Evolutionary conservation across 1,284 basidiomycete genomes (phyloP).

Genomic region (Apiotrichum sp.): DNA sequence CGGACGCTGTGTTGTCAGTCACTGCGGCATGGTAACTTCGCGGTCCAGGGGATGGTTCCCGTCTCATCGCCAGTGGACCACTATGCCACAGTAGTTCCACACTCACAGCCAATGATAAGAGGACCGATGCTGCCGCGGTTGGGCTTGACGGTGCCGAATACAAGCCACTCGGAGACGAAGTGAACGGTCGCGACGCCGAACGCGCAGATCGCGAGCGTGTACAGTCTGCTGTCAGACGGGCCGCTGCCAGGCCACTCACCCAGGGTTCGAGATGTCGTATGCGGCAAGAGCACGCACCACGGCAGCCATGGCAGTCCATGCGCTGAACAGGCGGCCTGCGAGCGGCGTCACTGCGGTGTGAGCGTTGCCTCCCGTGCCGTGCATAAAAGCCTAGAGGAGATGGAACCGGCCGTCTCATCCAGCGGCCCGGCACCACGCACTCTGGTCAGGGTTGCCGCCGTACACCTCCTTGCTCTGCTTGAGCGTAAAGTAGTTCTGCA

Average conservation of each 20-base stretch:
- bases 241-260: constrained; percentile 51
- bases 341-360: constrained; percentile 64
- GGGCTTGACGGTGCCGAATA: constrained; percentile 71
- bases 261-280: constrained; percentile 72
- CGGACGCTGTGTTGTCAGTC: constrained; percentile 16
- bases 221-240: constrained; percentile 59
- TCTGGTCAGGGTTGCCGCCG: constrained; percentile 52
- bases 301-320: constrained; percentile 80
- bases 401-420: background rate
- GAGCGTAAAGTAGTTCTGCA: constrained; percentile 73
- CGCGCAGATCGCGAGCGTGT: constrained; percentile 78
- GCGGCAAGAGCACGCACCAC: constrained; percentile 75
- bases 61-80: too few species aligned
- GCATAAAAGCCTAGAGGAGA: background rate
- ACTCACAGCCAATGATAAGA: constrained; percentile 79
- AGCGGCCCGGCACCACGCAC: constrained; percentile 31
- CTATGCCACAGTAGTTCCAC: too few species aligned
- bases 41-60: too few species aligned
- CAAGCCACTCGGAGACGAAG: constrained; percentile 76
- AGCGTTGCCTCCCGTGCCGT: background rate
- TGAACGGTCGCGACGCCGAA: constrained; percentile 87
- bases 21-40: too few species aligned
- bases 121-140: constrained; percentile 65
- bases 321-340: constrained; percentile 77
- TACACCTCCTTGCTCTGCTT: constrained; percentile 74